Percentiles rank a stretch among this genome's conserved stretches.
phyloP scores from a whole-genome alignment of 106 monocot genomes.

The Acanthochlamys bracteata region DNA sequence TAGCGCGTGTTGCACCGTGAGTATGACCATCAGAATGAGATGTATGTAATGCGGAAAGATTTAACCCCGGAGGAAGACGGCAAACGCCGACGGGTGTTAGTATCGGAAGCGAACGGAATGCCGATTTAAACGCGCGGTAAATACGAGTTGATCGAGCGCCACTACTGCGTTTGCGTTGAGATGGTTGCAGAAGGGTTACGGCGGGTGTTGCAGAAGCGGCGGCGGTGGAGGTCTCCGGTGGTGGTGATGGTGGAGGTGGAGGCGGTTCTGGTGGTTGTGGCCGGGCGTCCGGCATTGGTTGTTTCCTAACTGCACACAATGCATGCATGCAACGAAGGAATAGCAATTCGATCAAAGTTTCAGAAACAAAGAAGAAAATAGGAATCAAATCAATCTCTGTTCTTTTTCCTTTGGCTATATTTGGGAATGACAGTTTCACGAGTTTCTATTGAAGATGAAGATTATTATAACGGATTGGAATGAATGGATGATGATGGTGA shows the following conservation, averaged over 20 bases:
- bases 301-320: too few species aligned
- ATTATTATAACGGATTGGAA: too few species aligned
- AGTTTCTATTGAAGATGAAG: too few species aligned
- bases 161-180: constrained; percentile 14
- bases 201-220: constrained; percentile 9
- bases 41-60: constrained; percentile 5
- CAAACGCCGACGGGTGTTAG: constrained; percentile 43
- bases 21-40: constrained; percentile 44
- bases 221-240: background rate
- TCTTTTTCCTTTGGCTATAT: too few species aligned
- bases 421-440: too few species aligned
- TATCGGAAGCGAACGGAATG: constrained; percentile 89
- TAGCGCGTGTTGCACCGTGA: constrained; percentile 61
- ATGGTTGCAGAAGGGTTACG: constrained; percentile 28
- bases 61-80: constrained; percentile 34
- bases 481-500: too few species aligned
- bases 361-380: too few species aligned
- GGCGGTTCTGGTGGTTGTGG: too few species aligned
- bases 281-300: too few species aligned
- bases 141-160: constrained; percentile 21
- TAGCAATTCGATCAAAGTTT: too few species aligned
- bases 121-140: constrained; percentile 59
- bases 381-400: too few species aligned
- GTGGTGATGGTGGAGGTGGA: background rate
- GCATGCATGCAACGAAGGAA: too few species aligned